phyloP scores from a whole-genome alignment of 345 rosid genomes.

The Chamaenerion angustifolium region DNA sequence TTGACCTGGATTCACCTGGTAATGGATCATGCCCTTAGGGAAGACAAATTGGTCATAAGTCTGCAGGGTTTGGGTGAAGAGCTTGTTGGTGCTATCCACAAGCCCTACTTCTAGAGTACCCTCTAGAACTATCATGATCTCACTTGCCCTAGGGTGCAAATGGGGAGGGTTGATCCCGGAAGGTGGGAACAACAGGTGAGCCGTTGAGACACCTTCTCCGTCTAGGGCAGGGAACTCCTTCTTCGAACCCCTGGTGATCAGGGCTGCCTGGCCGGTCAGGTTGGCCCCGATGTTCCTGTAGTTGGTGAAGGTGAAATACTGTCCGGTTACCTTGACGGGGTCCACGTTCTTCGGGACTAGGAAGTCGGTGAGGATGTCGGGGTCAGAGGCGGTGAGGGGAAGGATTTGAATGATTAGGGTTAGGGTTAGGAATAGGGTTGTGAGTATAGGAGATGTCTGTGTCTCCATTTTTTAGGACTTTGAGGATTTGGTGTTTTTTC shows the following conservation, averaged over 20 bases:
- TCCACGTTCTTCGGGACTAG: not conserved
- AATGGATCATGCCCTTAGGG: constrained; percentile 22
- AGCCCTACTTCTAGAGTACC: constrained; percentile 7
- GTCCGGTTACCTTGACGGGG: not conserved
- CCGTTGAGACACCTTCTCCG: not conserved
- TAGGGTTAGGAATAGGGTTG: not conserved
- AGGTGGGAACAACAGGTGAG: not conserved
- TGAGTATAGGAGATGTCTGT: not conserved
- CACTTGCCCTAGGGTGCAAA: not conserved
- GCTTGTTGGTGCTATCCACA: constrained; percentile 8
- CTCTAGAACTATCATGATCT: constrained; percentile 5
- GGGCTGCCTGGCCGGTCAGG: not conserved
- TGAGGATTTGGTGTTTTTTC: no score
- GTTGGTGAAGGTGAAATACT: constrained; percentile 2
- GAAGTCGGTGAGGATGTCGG: constrained; percentile 2
- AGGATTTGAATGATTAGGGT: not conserved
- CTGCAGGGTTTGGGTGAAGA: constrained; percentile 12
- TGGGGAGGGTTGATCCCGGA: constrained; percentile 4
- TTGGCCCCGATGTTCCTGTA: not conserved
- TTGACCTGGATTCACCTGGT: constrained; percentile 7
- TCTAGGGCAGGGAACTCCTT: constrained; percentile 2
- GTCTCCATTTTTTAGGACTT: not conserved
- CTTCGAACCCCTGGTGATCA: not conserved
- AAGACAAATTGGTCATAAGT: constrained; percentile 15
- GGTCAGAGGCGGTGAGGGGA: not conserved